Evolutionary conservation across 371 early-diverging fungal genomes (phyloP).

Genomic region (Rhizopus sp.): DNA sequence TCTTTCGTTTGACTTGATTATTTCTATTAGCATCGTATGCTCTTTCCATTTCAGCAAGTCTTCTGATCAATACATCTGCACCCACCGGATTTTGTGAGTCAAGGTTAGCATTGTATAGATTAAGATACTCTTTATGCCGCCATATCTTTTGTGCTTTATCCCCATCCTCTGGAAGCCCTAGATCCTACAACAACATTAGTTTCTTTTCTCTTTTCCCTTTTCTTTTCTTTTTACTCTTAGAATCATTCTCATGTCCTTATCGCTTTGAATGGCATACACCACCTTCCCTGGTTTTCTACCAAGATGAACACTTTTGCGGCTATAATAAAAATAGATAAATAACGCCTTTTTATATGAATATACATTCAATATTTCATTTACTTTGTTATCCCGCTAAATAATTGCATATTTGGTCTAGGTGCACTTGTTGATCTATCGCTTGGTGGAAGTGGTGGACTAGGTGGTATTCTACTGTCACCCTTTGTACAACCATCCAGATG

Average conservation of each 20-base stretch:
- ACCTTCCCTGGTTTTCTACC: slow-evolving; percentile 15
- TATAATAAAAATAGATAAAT: not conserved
- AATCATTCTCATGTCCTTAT: slow-evolving; percentile 12
- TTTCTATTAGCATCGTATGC: not conserved
- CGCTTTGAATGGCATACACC: slow-evolving; percentile 15
- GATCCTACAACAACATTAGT: slow-evolving; percentile 2
- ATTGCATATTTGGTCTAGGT: not conserved
- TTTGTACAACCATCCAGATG: slow-evolving; percentile 26
- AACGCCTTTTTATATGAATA: no score
- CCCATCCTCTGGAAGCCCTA: slow-evolving; percentile 25
- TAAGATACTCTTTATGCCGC: slow-evolving; percentile 30
- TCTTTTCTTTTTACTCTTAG: slow-evolving; percentile 11
- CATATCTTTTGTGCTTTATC: slow-evolving; percentile 20
- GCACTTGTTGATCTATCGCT: not conserved
- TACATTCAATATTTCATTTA: no score
- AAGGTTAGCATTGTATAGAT: slow-evolving; percentile 24
- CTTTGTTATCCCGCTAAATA: no score
- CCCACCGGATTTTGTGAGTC: slow-evolving; percentile 25
- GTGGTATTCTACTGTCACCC: slow-evolving; percentile 15
- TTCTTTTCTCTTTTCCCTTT: not conserved
- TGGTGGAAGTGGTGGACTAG: slow-evolving; percentile 4
- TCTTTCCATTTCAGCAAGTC: slow-evolving; percentile 15
- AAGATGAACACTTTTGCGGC: slow-evolving; percentile 1
- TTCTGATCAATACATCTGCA: slow-evolving; percentile 12
- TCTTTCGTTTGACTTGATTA: slow-evolving; percentile 14